phyloP scores from a whole-genome alignment of 768 basidiomycete species.

The Pleurotus tuber-regium region DNA sequence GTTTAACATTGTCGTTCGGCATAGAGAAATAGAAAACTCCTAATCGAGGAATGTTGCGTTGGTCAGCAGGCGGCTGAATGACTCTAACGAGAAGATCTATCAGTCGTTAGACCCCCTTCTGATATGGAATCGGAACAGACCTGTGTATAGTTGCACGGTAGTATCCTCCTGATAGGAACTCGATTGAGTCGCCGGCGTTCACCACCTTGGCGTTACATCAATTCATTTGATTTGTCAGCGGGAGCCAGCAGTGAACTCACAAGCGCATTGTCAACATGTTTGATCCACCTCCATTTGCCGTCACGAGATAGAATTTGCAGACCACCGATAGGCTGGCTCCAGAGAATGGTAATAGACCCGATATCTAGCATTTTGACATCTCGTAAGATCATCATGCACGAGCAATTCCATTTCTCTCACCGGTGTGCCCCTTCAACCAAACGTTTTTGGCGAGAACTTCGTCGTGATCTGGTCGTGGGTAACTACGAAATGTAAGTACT shows the following conservation, averaged over 20 bases:
- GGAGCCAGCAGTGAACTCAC: no score
- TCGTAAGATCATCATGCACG: not conserved
- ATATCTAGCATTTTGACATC: conserved; percentile 28
- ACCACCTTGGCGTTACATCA: not conserved
- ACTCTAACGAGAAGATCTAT: conserved; percentile 34
- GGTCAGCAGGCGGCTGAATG: conserved; percentile 46
- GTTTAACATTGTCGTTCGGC: conserved; percentile 40
- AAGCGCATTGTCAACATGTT: conserved; percentile 42
- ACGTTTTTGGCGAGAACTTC: conserved; percentile 41
- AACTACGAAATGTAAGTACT: conserved; percentile 22
- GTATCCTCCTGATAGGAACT: conserved; percentile 46
- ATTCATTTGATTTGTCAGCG: no score
- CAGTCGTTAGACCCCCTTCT: conserved; percentile 47
- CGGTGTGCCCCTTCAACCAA: conserved; percentile 51
- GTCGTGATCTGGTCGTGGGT: conserved; percentile 39
- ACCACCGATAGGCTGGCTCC: conserved; percentile 47
- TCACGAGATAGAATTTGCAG: conserved; percentile 42
- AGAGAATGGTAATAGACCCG: conserved; percentile 42
- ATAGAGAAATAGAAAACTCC: conserved; percentile 48
- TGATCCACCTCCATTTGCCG: conserved; percentile 43
- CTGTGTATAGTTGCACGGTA: conserved; percentile 48
- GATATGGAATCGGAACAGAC: conserved; percentile 43
- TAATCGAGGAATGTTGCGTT: conserved; percentile 39
- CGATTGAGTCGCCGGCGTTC: conserved; percentile 39
- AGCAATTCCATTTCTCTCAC: conserved; percentile 16